Conservation (phyloP, 164 flowering plant species). For the Akebia trifoliata region DNA sequence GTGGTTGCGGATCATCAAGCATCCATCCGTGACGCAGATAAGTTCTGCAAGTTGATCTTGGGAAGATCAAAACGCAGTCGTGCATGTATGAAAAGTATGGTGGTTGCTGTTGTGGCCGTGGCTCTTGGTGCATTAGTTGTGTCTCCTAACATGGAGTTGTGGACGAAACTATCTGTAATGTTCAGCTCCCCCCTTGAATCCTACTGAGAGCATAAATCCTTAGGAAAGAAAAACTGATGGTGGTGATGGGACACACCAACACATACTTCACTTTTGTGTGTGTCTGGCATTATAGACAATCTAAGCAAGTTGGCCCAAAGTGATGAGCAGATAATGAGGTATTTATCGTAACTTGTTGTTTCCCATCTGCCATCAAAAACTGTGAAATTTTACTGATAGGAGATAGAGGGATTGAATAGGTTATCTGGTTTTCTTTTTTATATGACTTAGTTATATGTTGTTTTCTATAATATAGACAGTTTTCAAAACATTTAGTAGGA, state of each 20-base stretch:
- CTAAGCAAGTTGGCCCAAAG: conserved; percentile 5
- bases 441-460: neutral
- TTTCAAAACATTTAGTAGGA: no score
- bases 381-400: neutral
- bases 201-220: conserved; percentile 16
- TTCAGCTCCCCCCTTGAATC: conserved; percentile 30
- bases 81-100: conserved; percentile 53
- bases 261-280: conserved; percentile 6
- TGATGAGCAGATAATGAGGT: no score
- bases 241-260: neutral
- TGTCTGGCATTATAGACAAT: conserved; percentile 13
- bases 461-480: neutral
- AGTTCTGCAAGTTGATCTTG: conserved; percentile 56
- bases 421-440: neutral
- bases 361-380: neutral
- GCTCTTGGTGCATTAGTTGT: conserved; percentile 47
- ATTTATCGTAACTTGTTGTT: conserved; percentile 7
- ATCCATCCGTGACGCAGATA: conserved; percentile 59
- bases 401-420: neutral
- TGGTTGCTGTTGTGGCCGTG: conserved; percentile 31
- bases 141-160: conserved; percentile 39
- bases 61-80: conserved; percentile 40
- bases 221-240: conserved; percentile 1
- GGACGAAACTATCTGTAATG: conserved; percentile 40
- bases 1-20: conserved; percentile 31